phyloP scores from a whole-genome alignment of 352 stramenopile species.

The Bremia lactucae region DNA sequence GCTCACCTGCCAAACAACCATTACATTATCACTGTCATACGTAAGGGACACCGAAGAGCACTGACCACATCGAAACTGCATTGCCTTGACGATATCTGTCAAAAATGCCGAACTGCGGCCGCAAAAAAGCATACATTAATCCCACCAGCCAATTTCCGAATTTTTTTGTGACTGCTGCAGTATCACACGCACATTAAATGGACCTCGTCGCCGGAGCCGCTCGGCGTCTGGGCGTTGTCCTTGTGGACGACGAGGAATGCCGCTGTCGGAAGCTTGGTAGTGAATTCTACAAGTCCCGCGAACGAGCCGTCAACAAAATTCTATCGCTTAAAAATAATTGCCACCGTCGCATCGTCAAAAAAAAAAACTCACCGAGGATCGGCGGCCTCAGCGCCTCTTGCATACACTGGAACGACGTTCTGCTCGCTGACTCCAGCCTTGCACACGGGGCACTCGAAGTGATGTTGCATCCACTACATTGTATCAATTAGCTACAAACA shows the following conservation, averaged over 20 bases:
- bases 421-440: conserved; percentile 84
- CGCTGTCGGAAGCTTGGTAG: conserved; percentile 13
- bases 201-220: conserved; percentile 38
- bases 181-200: conserved; percentile 28
- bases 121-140: too few species aligned
- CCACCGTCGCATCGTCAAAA: background rate
- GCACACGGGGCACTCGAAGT: conserved; percentile 84
- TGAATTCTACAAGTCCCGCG: conserved; percentile 23
- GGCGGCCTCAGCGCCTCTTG: conserved; percentile 48
- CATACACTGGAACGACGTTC: conserved; percentile 86
- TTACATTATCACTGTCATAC: conserved; percentile 12
- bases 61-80: conserved; percentile 48
- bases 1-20: background rate
- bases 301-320: too few species aligned
- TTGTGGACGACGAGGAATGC: conserved; percentile 42
- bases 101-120: conserved; percentile 26
- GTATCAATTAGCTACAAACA: too few species aligned
- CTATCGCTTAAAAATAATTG: background rate
- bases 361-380: conserved; percentile 62
- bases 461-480: conserved; percentile 56
- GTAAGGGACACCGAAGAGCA: conserved; percentile 61
- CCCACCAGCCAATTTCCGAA: too few species aligned
- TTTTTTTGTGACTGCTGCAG: background rate
- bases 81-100: conserved; percentile 24
- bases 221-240: conserved; percentile 55